A percentile compares a stretch with the other conserved stretches of the same genome.
Conservation (phyloP, 257 asterid species). For the Striga asiatica region DNA sequence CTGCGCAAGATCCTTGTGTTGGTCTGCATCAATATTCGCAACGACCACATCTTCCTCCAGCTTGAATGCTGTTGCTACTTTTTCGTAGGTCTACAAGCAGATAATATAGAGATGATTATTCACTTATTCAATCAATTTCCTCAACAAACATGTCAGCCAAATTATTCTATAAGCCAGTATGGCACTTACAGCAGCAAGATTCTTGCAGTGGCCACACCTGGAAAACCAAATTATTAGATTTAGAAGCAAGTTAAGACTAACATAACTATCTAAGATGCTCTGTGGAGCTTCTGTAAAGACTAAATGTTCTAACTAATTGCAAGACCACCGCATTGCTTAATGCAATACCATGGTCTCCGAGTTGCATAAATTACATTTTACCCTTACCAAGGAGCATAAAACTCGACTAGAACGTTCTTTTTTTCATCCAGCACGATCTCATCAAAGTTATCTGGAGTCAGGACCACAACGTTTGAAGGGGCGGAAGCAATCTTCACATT, state of each 20-base stretch:
- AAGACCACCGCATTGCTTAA: background rate
- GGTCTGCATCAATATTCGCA: conserved; percentile 86
- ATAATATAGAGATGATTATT: conserved; percentile 9
- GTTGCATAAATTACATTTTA: background rate
- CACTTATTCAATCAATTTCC: background rate
- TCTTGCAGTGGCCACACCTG: conserved; percentile 99
- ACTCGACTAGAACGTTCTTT: conserved; percentile 82
- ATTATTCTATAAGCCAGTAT: conserved; percentile 7
- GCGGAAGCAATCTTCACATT: conserved; percentile 70
- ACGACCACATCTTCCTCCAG: conserved; percentile 71
- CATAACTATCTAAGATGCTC: too few relatives aligned
- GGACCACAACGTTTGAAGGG: conserved; percentile 72
- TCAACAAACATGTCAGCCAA: conserved; percentile 10
- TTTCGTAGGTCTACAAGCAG: conserved; percentile 59
- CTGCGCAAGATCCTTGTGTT: conserved; percentile 64
- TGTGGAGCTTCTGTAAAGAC: background rate
- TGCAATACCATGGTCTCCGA: background rate
- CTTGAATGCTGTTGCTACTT: conserved; percentile 75
- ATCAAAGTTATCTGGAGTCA: conserved; percentile 55
- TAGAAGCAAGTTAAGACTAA: background rate
- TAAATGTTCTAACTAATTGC: background rate
- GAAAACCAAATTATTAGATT: conserved; percentile 18
- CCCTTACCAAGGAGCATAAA: conserved; percentile 91
- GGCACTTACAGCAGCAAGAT: conserved; percentile 86
- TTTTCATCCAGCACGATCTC: conserved; percentile 73